A percentile compares a stretch with the other conserved stretches of the same genome.
phyloP scores from a whole-genome alignment of 441 rosid species.

The Arabidopsis hybrid region DNA sequence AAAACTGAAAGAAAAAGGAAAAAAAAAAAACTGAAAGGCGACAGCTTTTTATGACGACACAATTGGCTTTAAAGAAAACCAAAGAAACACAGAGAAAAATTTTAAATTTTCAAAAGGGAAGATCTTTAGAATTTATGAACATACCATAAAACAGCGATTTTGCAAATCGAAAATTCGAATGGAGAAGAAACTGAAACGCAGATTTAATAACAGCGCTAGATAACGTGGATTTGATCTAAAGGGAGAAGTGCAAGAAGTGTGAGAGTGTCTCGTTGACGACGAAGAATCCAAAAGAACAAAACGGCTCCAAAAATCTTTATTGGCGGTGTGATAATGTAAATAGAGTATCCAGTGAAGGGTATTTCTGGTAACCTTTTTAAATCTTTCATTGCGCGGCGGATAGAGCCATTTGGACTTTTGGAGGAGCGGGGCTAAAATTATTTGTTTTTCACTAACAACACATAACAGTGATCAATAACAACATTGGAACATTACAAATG shows the following conservation, averaged over 20 bases:
- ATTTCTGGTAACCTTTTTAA: conserved; percentile 16
- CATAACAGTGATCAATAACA: background rate
- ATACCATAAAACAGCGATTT: conserved; percentile 47
- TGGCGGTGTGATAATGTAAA: conserved; percentile 24
- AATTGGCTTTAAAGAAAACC: conserved; percentile 27
- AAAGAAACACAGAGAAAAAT: conserved; percentile 1
- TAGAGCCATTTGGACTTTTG: conserved; percentile 21
- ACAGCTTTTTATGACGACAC: background rate
- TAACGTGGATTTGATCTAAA: conserved; percentile 44
- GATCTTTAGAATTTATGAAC: conserved; percentile 43
- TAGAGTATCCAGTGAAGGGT: conserved; percentile 30
- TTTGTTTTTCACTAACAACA: background rate
- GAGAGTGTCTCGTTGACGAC: conserved; percentile 32
- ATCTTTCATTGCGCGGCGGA: conserved; percentile 40
- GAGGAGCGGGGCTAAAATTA: conserved; percentile 27
- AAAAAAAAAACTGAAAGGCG: background rate
- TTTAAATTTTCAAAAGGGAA: conserved; percentile 29
- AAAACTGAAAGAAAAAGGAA: background rate
- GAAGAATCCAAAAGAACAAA: conserved; percentile 28
- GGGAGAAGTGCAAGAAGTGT: conserved; percentile 8
- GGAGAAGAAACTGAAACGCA: conserved; percentile 40
- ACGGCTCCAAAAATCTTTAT: conserved; percentile 28
- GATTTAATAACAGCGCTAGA: conserved; percentile 50
- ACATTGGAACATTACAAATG: background rate
- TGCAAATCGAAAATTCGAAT: conserved; percentile 42